Percentiles rank a stretch among this genome's conserved stretches.
phyloP scores from a whole-genome alignment of 495 filamentous ascomycete species.

The Xylaria acuta region DNA sequence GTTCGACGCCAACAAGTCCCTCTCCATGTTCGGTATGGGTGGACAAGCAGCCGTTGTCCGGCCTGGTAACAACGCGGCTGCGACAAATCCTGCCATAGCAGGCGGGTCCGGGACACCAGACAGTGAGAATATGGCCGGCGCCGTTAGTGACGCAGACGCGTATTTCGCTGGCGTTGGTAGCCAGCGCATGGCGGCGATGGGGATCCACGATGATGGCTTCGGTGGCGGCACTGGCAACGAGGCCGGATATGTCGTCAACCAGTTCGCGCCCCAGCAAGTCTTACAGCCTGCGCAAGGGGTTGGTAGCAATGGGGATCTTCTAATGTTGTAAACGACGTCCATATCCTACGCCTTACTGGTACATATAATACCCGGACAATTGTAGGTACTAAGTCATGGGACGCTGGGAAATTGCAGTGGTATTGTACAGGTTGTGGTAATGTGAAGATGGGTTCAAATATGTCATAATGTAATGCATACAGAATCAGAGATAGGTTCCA shows the following conservation, averaged over 20 bases:
- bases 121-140: conserved; percentile 62
- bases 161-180: conserved; percentile 80
- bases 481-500: not conserved
- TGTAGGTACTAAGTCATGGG: not conserved
- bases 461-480: conserved; percentile 7
- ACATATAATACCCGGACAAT: not conserved
- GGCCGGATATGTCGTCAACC: conserved; percentile 70
- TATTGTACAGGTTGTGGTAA: conserved; percentile 10
- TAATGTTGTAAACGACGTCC: conserved; percentile 48
- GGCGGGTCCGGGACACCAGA: conserved; percentile 36
- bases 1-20: conserved; percentile 58
- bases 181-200: conserved; percentile 73
- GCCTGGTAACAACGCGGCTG: conserved; percentile 25
- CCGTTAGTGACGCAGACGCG: conserved; percentile 80
- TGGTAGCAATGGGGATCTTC: conserved; percentile 62
- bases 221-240: conserved; percentile 50
- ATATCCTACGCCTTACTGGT: not conserved
- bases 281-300: conserved; percentile 60
- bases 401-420: not conserved
- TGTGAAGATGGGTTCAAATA: not conserved
- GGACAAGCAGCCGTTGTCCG: conserved; percentile 52
- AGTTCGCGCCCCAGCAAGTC: conserved; percentile 66
- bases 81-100: conserved; percentile 31
- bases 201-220: conserved; percentile 61
- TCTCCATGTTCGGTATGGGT: conserved; percentile 59